Evolutionary conservation across 208 protist genomes (phyloP).

Genomic region (Eutreptiella sp.): DNA sequence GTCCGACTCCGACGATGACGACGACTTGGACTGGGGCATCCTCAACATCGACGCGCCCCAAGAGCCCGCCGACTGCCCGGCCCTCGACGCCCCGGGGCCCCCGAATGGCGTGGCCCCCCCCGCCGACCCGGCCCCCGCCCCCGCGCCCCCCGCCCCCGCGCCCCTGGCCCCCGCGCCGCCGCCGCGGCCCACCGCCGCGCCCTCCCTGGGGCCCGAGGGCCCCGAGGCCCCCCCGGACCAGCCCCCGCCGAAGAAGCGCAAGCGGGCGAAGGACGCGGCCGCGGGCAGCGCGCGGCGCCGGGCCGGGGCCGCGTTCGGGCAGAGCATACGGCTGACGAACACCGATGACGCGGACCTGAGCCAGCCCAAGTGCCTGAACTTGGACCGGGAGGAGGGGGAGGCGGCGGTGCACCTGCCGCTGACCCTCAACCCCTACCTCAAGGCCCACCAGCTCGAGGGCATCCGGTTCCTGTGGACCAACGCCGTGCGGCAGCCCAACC

Average conservation of each 20-base stretch:
- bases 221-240: not conserved
- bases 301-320: not conserved
- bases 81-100: not conserved
- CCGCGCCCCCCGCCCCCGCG: not conserved
- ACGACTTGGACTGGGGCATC: too few species aligned
- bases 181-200: not conserved
- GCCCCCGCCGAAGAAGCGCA: not conserved
- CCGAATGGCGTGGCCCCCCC: not conserved
- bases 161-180: not conserved
- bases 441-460: conserved; percentile 31
- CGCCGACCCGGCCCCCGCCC: not conserved
- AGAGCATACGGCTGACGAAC: not conserved
- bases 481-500: not conserved
- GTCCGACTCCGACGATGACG: too few species aligned
- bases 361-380: too few species aligned
- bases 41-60: too few species aligned
- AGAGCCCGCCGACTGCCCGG: not conserved
- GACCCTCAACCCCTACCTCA: too few species aligned
- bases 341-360: too few species aligned
- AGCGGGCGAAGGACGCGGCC: conserved; percentile 1
- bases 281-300: not conserved
- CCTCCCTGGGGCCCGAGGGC: not conserved
- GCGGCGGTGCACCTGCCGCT: too few species aligned
- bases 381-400: too few species aligned
- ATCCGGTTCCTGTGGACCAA: conserved; percentile 28